Percentiles rank a stretch among this genome's conserved stretches.
Evolutionary conservation across 2,329 filamentous ascomycete genomes (phyloP).

Genomic region (Endoconidiophora polonica): DNA sequence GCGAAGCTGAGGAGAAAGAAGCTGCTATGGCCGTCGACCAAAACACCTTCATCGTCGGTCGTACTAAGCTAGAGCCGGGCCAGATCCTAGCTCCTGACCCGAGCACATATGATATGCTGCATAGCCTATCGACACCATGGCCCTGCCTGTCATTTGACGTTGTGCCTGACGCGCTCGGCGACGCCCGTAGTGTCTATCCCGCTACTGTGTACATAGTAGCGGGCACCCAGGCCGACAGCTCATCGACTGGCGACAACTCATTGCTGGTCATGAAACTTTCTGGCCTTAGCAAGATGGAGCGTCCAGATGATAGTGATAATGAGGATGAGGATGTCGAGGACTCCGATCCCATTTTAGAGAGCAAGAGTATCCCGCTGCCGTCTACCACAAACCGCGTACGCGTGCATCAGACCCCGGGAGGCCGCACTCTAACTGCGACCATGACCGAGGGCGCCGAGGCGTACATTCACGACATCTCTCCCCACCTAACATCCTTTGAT

Average conservation of each 20-base stretch:
- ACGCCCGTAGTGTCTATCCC: conserved; percentile 70
- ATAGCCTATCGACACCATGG: conserved; percentile 87
- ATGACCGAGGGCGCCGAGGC: conserved; percentile 86
- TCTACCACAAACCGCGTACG: conserved; percentile 92
- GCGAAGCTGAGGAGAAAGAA: conserved; percentile 73
- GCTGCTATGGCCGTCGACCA: conserved; percentile 87
- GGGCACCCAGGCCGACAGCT: conserved; percentile 75
- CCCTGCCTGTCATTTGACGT: conserved; percentile 95
- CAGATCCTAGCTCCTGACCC: conserved; percentile 83
- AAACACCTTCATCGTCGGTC: conserved; percentile 86
- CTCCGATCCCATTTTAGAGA: conserved; percentile 82
- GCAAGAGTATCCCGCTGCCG: conserved; percentile 67
- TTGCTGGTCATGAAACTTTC: conserved; percentile 95
- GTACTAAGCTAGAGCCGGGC: conserved; percentile 77
- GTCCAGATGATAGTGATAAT: conserved; percentile 46
- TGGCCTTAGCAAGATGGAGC: conserved; percentile 74
- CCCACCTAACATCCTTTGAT: conserved; percentile 79
- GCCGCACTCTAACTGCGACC: conserved; percentile 74
- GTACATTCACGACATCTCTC: conserved; percentile 85
- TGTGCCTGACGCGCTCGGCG: conserved; percentile 67
- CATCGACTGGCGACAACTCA: conserved; percentile 69
- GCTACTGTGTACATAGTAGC: conserved; percentile 90
- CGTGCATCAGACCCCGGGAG: conserved; percentile 59
- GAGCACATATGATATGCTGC: conserved; percentile 95
- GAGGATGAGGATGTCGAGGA: conserved; percentile 61